Percentiles rank a stretch among this genome's conserved stretches.
Conservation (phyloP, 768 basidiomycete species). For the Paxillus involutus region DNA sequence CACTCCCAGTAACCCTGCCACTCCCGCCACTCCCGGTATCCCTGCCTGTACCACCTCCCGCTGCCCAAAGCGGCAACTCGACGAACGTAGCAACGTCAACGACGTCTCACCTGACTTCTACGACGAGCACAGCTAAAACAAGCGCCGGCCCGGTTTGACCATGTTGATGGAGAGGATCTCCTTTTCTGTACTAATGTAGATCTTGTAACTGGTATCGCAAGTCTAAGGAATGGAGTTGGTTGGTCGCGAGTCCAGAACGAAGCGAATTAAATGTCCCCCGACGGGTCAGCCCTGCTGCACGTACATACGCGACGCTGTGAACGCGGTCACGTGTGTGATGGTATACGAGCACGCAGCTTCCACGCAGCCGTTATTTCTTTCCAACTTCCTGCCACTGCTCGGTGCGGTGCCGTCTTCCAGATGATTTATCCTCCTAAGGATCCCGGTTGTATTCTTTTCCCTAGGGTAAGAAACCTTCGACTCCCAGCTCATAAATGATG, state of each 20-base stretch:
- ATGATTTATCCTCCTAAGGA: too few species aligned
- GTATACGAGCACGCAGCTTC: too few species aligned
- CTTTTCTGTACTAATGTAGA: constrained; percentile 11
- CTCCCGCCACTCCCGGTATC: background rate
- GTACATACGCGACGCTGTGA: background rate
- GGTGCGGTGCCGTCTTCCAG: background rate
- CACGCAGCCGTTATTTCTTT: too few species aligned
- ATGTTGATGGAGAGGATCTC: background rate
- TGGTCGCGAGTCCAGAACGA: constrained; percentile 22
- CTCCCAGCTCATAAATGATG: constrained; percentile 63
- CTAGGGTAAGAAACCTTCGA: constrained; percentile 25
- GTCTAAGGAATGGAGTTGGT: constrained; percentile 26
- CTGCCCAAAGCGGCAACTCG: background rate
- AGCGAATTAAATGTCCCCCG: too few species aligned
- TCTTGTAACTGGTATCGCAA: constrained; percentile 10
- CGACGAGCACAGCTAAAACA: background rate
- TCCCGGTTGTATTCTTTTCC: background rate
- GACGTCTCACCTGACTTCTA: background rate
- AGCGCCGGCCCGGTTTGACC: background rate
- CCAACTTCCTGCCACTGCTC: background rate
- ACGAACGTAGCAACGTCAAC: background rate
- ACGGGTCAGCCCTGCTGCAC: too few species aligned
- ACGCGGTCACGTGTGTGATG: too few species aligned
- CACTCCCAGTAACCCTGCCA: background rate
- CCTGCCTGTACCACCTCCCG: too few species aligned